Evolutionary conservation across 2,329 filamentous ascomycete genomes (phyloP).

Genomic region (Beauveria brongniartii): DNA sequence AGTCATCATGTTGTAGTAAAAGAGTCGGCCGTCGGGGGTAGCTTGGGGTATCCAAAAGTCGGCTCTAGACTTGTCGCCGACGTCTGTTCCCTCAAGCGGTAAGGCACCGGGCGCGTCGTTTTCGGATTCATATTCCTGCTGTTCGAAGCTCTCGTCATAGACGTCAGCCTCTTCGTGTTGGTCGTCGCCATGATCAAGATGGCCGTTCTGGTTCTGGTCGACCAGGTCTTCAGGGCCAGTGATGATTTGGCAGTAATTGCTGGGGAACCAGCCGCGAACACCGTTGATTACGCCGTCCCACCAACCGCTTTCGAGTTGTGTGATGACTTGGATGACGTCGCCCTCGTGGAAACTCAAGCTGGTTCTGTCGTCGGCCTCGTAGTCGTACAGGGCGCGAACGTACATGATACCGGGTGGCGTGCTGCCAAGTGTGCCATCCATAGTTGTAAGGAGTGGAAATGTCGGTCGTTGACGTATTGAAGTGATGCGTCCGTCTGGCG

Average conservation of each 20-base stretch:
- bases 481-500: not conserved
- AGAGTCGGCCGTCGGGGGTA: conserved; percentile 83
- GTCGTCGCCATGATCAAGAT: conserved; percentile 49
- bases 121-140: conserved; percentile 53
- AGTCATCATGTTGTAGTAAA: conserved; percentile 98
- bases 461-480: not conserved
- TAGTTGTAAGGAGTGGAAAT: conserved; percentile 22
- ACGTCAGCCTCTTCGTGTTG: conserved; percentile 55
- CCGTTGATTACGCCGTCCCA: conserved; percentile 99
- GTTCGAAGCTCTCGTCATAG: conserved; percentile 62
- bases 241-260: conserved; percentile 93
- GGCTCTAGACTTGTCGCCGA: conserved; percentile 66
- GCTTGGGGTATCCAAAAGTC: conserved; percentile 99
- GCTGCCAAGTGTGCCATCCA: conserved; percentile 55
- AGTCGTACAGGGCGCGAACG: conserved; percentile 93
- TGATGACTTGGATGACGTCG: conserved; percentile 97
- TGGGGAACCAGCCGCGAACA: conserved; percentile 96
- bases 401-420: conserved; percentile 67
- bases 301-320: conserved; percentile 96
- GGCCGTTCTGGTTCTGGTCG: conserved; percentile 49
- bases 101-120: conserved; percentile 51
- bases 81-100: conserved; percentile 60
- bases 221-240: conserved; percentile 65
- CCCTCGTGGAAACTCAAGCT: conserved; percentile 95
- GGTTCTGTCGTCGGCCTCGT: conserved; percentile 93